Evolutionary conservation across 208 protist genomes (phyloP).

Genomic region (Wallacemonas sp.): DNA sequence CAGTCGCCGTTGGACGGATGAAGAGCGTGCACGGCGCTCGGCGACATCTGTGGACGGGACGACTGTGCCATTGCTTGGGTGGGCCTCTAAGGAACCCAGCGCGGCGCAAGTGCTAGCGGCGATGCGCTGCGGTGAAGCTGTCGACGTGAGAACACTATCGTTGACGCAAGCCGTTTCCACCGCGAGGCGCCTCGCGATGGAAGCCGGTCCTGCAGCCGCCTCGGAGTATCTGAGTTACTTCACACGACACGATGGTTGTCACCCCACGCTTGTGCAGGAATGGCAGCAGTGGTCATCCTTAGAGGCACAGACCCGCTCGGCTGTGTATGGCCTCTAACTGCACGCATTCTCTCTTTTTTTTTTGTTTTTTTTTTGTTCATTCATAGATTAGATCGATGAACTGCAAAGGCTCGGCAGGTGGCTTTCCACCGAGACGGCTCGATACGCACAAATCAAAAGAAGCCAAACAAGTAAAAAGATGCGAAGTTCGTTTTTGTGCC

Average conservation of each 20-base stretch:
- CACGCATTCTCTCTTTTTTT: not conserved
- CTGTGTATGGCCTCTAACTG: not conserved
- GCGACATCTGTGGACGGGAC: not conserved
- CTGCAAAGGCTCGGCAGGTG: no score
- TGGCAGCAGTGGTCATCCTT: not conserved
- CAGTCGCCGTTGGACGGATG: not conserved
- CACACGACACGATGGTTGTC: constrained; percentile 4
- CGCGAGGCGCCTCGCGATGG: not conserved
- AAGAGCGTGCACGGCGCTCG: not conserved
- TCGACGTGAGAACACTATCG: not conserved
- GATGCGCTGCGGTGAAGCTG: not conserved
- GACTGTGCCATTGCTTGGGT: not conserved
- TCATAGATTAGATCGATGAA: constrained; percentile 13
- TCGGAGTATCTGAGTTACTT: constrained; percentile 14
- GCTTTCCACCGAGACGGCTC: no score
- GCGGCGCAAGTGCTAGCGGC: not conserved
- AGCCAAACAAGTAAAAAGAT: no score
- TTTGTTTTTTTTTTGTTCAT: not conserved
- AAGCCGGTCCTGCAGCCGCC: not conserved
- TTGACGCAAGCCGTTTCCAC: not conserved
- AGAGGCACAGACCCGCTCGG: not conserved
- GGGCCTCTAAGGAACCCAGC: not conserved
- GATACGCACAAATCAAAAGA: no score
- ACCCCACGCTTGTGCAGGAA: not conserved
- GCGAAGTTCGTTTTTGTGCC: no score